Evolutionary conservation across 2,329 filamentous ascomycete species (phyloP), one percentile per base, ranked within the genome.

Genomic region (Aspergillus glaucus): DNA sequence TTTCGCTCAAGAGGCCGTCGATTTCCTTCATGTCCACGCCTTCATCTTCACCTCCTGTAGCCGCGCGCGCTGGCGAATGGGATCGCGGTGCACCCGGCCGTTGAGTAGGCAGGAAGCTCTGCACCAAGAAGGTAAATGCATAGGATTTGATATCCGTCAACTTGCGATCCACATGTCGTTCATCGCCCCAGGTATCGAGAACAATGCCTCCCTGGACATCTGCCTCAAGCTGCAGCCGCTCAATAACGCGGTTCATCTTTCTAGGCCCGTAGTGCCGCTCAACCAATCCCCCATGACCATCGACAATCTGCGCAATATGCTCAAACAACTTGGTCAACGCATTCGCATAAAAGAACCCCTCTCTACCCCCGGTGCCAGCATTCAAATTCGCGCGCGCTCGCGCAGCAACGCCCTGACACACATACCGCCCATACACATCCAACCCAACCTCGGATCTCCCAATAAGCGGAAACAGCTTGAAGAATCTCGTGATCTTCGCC

Each of bases 131-230:
- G 0, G 91, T 95, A 67, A 95, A 98, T 0, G 93, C 91, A 64
- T 98, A 98, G 48, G 91, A 95, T 72, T 94, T 97, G 68, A 95
- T 88, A 62, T 98, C 93, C 2, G 88, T 97, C 52, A 98, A 75
- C 63, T 86, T 88, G 59, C 92, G 82, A 63, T 92, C 87, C 43
- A 98, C 82, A 51, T 77, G 80, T 50, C 90, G 81, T 63, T 97
- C 92, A 55, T 98, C 93, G 48, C 84, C 85, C 90, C 93, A 98
- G 0, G 91, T 93, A 65, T 98, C 93, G 46, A 98, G 75, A 50
- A 98, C 85, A 57, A 97, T 95, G 55, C 93, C 93, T 17, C 91
- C 93, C 71, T 98, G 93, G 1, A 95, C 86, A 69, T 98, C 93
- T 2, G 90, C 93, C 71, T 98, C 93, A 62, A 91, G 82, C 69